phyloP scores from a whole-genome alignment of 2,329 filamentous ascomycete species.

The Allantophomopsis lycopodina region DNA sequence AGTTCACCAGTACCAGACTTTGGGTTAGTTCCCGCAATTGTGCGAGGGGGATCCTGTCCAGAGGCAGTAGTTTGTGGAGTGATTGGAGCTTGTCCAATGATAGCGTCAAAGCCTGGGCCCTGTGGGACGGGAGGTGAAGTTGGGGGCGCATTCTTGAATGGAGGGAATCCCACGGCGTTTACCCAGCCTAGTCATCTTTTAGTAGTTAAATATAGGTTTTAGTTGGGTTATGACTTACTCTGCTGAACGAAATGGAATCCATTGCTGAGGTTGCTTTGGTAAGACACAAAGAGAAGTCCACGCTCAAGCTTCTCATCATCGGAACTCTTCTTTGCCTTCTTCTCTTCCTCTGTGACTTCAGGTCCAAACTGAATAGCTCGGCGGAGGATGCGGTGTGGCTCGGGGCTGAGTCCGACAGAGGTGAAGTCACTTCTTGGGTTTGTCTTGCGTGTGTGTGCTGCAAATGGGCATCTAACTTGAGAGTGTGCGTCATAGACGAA shows the following conservation, averaged over 20 bases:
- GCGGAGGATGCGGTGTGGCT: constrained; percentile 24
- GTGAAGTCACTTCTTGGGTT: constrained; percentile 25
- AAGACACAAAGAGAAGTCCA: constrained; percentile 29
- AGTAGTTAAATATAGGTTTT: constrained; percentile 1
- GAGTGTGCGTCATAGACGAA: constrained; percentile 21
- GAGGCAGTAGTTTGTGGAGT: no score
- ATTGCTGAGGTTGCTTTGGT: constrained; percentile 25
- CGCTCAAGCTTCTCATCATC: constrained; percentile 15
- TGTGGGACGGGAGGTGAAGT: constrained; percentile 16
- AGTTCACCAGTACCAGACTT: no score
- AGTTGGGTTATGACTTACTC: constrained; percentile 10
- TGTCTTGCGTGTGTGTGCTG: constrained; percentile 31
- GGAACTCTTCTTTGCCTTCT: constrained; percentile 11
- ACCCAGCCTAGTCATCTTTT: constrained; percentile 6
- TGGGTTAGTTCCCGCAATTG: background rate
- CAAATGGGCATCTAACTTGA: constrained; percentile 27
- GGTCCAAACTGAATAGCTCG: constrained; percentile 29
- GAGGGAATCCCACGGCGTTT: constrained; percentile 14
- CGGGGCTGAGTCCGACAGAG: constrained; percentile 3
- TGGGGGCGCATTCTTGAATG: constrained; percentile 7
- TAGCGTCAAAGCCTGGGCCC: constrained; percentile 20
- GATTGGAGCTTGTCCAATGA: constrained; percentile 20
- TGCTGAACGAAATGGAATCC: constrained; percentile 26
- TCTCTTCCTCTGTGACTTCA: constrained; percentile 22
- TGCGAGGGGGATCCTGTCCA: no score